A percentile compares a stretch with the other conserved stretches of the same genome.
Conservation (phyloP, 129 eudicot genomes). For the Centella asiatica region DNA sequence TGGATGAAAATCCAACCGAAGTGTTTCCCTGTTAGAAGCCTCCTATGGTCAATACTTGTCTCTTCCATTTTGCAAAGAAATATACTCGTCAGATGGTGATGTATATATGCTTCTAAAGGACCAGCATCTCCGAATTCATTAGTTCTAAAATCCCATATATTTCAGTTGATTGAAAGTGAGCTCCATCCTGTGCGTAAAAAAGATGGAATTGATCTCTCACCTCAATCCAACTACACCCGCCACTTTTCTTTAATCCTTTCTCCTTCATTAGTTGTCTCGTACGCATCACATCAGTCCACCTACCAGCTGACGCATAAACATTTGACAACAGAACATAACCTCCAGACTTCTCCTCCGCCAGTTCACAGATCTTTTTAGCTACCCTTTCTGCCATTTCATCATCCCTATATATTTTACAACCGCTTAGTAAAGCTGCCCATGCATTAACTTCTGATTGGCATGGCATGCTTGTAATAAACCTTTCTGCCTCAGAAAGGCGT, state of each 20-base stretch:
- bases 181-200: constrained; percentile 63
- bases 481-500: constrained; percentile 52
- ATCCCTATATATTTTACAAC: constrained; percentile 45
- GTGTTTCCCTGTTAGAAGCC: background rate
- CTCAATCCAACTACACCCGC: constrained; percentile 80
- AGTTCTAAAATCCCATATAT: constrained; percentile 40
- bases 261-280: constrained; percentile 55
- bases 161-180: constrained; percentile 27
- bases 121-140: constrained; percentile 38
- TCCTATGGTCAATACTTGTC: background rate
- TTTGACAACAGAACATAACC: constrained; percentile 56
- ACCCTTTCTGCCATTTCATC: constrained; percentile 36
- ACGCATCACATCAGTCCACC: constrained; percentile 51
- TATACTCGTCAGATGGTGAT: background rate
- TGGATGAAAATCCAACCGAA: too few relatives aligned
- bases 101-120: constrained; percentile 8
- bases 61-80: background rate
- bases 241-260: constrained; percentile 53
- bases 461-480: constrained; percentile 44
- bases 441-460: constrained; percentile 46
- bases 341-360: constrained; percentile 48
- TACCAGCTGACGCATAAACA: constrained; percentile 55
- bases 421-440: constrained; percentile 68
- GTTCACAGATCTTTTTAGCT: constrained; percentile 33
- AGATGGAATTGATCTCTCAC: constrained; percentile 38